Evolutionary conservation across 345 rosid species (phyloP), one percentile per base, ranked within the genome.

Genomic region (Aegle marmelos): DNA sequence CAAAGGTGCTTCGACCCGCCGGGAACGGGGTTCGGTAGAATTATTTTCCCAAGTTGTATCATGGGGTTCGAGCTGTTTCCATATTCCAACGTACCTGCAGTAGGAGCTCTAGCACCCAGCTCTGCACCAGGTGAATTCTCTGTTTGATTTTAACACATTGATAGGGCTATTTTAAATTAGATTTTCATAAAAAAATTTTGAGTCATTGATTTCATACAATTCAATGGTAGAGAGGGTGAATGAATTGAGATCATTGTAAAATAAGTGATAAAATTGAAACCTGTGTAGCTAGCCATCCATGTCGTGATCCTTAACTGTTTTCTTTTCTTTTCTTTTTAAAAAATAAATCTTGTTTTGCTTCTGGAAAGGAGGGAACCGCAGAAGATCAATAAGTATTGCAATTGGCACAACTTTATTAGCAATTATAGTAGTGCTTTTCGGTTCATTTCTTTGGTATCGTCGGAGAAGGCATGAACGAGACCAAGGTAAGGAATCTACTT

Each of bases 31-130:
- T 71, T 71, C 28, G 81, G 39, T 9, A 60, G 80, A 72, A 9
- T 67, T 54, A 24, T 81, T 13, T 25, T 0, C 4, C 83, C 81
- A 1, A 79, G 83, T 48, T 81, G 83, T 54, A 58, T 9, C 24
- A 4, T 77, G 10, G 63, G 81, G 60, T 84, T 54, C 4, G 81
- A 81, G 70, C 7, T 25, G 21, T 57, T 62, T 57, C 60, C n/a
- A 8, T 78, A 59, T 21, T 22, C 72, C 68, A 21, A 19, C 1
- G 25, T 0, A 7, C 17, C 60, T 0, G 7, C 28, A 5, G 14
- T 3, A 2, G 62, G 33, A 33, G 30, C 6, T 24, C 68, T 9
- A 0, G 31, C 57, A 19, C 60, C 75, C 16, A 4, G 7, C 45
- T 19, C 25, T 33, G 5, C 68, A 19, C 14, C 68, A 4, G 36